Conservation (phyloP, 2,329 filamentous ascomycete genomes). For the Talaromyces verruculosus region DNA sequence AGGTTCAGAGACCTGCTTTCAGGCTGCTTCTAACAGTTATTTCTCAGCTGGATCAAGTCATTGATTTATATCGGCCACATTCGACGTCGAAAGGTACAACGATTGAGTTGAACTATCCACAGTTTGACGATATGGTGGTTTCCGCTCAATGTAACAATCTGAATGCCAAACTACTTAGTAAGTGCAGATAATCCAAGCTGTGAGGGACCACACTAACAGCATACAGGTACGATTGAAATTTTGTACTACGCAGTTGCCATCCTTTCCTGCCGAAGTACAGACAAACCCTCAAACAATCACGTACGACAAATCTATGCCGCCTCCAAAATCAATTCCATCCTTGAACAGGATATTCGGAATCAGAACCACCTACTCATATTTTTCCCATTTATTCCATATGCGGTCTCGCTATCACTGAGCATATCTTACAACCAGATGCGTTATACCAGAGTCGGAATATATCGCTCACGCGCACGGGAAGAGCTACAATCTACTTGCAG, state of each 20-base stretch:
- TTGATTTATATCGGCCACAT: conserved; percentile 60
- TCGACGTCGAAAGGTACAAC: conserved; percentile 31
- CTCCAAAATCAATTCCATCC: conserved; percentile 33
- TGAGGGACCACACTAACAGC: background rate
- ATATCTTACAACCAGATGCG: conserved; percentile 66
- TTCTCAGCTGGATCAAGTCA: conserved; percentile 58
- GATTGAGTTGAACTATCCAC: conserved; percentile 25
- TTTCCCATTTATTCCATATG: conserved; percentile 62
- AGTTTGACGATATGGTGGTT: conserved; percentile 34
- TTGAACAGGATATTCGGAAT: background rate
- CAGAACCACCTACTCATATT: conserved; percentile 27
- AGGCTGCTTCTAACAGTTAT: conserved; percentile 58
- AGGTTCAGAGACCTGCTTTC: conserved; percentile 56
- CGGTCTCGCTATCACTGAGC: conserved; percentile 60
- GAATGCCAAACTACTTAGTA: conserved; percentile 28
- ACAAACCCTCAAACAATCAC: conserved; percentile 50
- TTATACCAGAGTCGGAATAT: conserved; percentile 60
- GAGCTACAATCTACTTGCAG: conserved; percentile 6
- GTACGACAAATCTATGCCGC: conserved; percentile 59
- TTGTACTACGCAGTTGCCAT: conserved; percentile 66
- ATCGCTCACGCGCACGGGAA: conserved; percentile 37
- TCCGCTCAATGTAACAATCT: conserved; percentile 24
- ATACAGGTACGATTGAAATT: conserved; percentile 57
- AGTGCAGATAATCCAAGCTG: background rate
- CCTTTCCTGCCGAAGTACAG: conserved; percentile 54